phyloP scores from a whole-genome alignment of 306 rosid species.

The Crotalaria pallida region DNA sequence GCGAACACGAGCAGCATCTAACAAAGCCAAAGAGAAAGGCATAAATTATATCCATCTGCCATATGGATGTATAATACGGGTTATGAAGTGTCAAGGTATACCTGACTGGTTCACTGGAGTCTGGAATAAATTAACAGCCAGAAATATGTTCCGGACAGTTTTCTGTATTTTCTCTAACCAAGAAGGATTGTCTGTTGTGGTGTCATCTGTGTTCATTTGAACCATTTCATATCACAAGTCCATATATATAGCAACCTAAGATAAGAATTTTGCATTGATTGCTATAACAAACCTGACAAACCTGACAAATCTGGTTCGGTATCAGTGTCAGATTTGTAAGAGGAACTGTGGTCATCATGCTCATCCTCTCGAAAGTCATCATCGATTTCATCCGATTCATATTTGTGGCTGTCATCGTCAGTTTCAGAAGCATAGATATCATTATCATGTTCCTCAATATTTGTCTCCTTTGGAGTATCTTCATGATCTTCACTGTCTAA shows the following conservation, averaged over 20 bases:
- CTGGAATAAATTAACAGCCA: slow-evolving; percentile 81
- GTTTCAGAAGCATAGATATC: slow-evolving; percentile 80
- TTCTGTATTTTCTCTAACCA: slow-evolving; percentile 81
- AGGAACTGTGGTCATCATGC: slow-evolving; percentile 52
- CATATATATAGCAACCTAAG: slow-evolving; percentile 7
- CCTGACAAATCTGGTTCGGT: slow-evolving; percentile 64
- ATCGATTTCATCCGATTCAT: slow-evolving; percentile 58
- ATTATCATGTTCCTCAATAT: slow-evolving; percentile 55
- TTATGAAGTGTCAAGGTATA: slow-evolving; percentile 17
- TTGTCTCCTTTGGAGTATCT: slow-evolving; percentile 32
- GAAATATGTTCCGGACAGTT: slow-evolving; percentile 56
- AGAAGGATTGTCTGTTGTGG: slow-evolving; percentile 60
- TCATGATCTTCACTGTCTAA: slow-evolving; percentile 41
- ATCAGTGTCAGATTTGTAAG: slow-evolving; percentile 58
- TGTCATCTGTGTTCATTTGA: slow-evolving; percentile 38
- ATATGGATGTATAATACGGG: background rate
- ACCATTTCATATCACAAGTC: slow-evolving; percentile 21
- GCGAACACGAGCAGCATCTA: slow-evolving; percentile 84
- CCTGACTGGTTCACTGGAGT: slow-evolving; percentile 90
- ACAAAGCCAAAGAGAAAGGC: slow-evolving; percentile 30
- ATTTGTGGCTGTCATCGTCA: slow-evolving; percentile 59
- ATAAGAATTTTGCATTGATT: slow-evolving; percentile 16
- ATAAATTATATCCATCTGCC: slow-evolving; percentile 16
- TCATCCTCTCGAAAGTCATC: slow-evolving; percentile 52
- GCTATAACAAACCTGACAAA: slow-evolving; percentile 64